Evolutionary conservation across 768 basidiomycete species (phyloP), one percentile per base, ranked within the genome.

Genomic region (Megacollybia marginata): DNA sequence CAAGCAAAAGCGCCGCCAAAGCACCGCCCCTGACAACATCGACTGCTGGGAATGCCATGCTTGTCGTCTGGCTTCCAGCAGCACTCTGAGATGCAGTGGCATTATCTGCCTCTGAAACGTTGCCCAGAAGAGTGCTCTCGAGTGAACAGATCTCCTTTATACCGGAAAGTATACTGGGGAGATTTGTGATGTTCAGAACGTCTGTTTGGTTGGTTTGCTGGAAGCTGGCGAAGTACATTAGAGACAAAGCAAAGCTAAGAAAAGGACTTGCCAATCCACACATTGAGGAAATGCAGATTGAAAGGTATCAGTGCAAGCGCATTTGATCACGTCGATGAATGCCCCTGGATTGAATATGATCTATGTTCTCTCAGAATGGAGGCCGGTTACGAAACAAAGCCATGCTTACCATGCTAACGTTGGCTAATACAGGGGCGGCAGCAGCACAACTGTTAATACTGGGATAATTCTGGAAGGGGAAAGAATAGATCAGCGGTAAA

Each of bases 321-420:
- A 84, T 63, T 77, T 72, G 59, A 84, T 82, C 42, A 80, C 69
- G 55, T 75, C 71, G 53, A 83, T 69, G 62, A 83, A 83, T 1
- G 75, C 76, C 28, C 78, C 75, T 1, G 83, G 83, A 53, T 83
- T 82, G 56, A 78, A 78, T 42, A 84, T 73, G 54, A 85, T 69
- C 82, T 84, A 38, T 18, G 33, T 23, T 33, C n/a, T 19, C 16
- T 31, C 28, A 13, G 51, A 40, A 43, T 35, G 35, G 42, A 20
- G 16, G 15, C 31, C 12, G 50, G 42, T 12, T 35, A 31, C 9
- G 47, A 33, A 28, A 38, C 19, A 23, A 36, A 9, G 2, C 19
- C 16, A 5, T 5, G 58, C 71, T 47, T 44, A 82, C 81, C 63
- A 69, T 72, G 11, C 73, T 65, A 57, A 80, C 68, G 61, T 84